Evolutionary conservation across 2,329 filamentous ascomycete genomes (phyloP).

Genomic region (Fusarium mexicanum): DNA sequence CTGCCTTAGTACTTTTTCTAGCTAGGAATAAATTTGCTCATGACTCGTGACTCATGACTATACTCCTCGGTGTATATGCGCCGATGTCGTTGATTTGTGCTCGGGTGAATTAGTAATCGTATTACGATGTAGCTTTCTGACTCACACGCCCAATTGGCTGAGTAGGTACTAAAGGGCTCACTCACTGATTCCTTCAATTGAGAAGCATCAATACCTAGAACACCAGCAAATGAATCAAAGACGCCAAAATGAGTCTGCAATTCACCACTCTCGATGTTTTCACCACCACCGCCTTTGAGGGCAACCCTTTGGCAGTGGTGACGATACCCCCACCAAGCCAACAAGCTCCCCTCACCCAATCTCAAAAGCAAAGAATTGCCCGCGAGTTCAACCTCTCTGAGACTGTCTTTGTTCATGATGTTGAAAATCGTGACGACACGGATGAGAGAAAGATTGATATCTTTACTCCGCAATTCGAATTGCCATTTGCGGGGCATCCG

Average conservation of each 20-base stretch:
- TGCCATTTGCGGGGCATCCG: slow-evolving; percentile 70
- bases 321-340: slow-evolving; percentile 54
- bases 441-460: slow-evolving; percentile 61
- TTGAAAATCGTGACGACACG: slow-evolving; percentile 40
- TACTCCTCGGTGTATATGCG: background rate
- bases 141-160: background rate
- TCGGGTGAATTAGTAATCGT: background rate
- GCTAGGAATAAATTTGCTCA: background rate
- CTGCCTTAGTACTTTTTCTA: rapidly evolving
- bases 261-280: slow-evolving; percentile 68
- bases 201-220: rapidly evolving
- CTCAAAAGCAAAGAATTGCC: slow-evolving; percentile 66
- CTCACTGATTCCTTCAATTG: too few species aligned
- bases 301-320: slow-evolving; percentile 70
- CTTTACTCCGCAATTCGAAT: slow-evolving; percentile 63
- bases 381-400: slow-evolving; percentile 71
- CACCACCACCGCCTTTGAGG: slow-evolving; percentile 59
- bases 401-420: slow-evolving; percentile 68
- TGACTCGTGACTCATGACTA: background rate
- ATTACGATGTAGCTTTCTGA: background rate
- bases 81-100: background rate
- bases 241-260: slow-evolving; percentile 47
- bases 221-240: rapidly evolving
- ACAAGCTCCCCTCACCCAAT: slow-evolving; percentile 49
- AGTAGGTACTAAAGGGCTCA: background rate